Evolutionary conservation across 2,329 filamentous ascomycete species (phyloP).

Genomic region (Fusarium setosum): DNA sequence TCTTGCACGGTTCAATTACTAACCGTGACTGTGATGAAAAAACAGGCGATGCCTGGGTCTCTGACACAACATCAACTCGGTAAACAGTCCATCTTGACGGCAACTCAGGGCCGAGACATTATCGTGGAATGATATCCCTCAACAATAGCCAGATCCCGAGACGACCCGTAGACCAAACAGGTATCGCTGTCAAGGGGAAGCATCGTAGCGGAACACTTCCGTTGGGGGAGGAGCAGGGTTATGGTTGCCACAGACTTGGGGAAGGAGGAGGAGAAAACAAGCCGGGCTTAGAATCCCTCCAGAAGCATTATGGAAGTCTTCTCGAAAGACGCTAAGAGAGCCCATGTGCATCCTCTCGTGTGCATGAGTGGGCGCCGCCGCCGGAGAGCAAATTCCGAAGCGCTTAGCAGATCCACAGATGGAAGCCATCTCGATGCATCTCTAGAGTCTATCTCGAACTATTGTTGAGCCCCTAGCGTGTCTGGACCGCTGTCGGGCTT

Average conservation of each 20-base stretch:
- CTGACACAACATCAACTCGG: neutral
- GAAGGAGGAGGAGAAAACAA: slow-evolving; percentile 4
- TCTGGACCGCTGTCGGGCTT: neutral
- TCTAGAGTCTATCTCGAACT: neutral
- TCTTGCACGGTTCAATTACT: too few species aligned
- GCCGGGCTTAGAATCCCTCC: neutral
- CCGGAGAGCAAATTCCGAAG: too few species aligned
- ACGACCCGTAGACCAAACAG: slow-evolving; percentile 14
- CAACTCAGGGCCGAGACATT: neutral
- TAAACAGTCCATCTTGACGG: neutral
- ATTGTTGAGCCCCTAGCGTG: neutral
- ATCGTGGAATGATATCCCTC: slow-evolving; percentile 3
- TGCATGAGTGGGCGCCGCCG: neutral
- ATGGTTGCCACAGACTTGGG: slow-evolving; percentile 4
- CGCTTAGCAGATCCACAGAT: neutral
- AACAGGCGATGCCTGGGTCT: neutral
- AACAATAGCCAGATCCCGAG: slow-evolving; percentile 17
- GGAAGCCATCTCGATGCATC: neutral
- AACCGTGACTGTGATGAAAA: neutral
- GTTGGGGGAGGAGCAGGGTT: neutral
- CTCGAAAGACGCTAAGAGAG: slow-evolving; percentile 8
- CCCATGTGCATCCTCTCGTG: neutral
- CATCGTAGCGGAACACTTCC: neutral
- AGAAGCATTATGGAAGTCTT: neutral
- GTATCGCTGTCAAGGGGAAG: neutral